These are phyloP conservation scores for Agaricus bisporus DNA, from an alignment of 768 basidiomycete species.

Conservation along the genomic window DNA sequence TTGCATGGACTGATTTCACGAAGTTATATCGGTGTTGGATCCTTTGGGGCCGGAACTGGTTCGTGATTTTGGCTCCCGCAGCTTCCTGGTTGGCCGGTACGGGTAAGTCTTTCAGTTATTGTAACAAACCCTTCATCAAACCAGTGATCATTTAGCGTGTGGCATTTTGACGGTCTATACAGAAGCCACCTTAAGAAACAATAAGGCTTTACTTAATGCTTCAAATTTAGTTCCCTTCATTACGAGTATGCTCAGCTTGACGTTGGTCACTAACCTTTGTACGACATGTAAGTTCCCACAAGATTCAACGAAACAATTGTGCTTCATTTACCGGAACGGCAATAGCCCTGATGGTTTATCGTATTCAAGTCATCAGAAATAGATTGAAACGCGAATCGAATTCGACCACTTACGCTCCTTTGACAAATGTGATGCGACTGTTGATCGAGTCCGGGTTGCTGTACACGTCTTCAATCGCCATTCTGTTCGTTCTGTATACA, in stretches of 20 bases:
- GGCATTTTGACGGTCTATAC: conserved; percentile 26
- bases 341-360: conserved; percentile 31
- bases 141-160: conserved; percentile 19
- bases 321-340: too few relatives aligned
- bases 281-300: conserved; percentile 27
- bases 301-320: neutral
- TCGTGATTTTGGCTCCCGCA: conserved; percentile 22
- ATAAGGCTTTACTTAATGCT: conserved; percentile 21
- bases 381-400: conserved; percentile 18
- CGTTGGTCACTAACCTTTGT: conserved; percentile 30
- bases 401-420: conserved; percentile 17
- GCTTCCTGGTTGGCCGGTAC: conserved; percentile 31
- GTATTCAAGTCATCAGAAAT: conserved; percentile 28
- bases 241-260: conserved; percentile 30
- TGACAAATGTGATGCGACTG: conserved; percentile 24
- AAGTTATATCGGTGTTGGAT: conserved; percentile 36
- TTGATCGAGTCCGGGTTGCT: conserved; percentile 35
- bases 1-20: neutral
- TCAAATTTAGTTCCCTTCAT: conserved; percentile 30
- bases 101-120: conserved; percentile 16
- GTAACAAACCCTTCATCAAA: neutral
- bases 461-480: conserved; percentile 28
- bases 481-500: conserved; percentile 31
- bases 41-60: conserved; percentile 26
- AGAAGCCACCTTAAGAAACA: conserved; percentile 21